Base-by-base conservation (phyloP, 495 filamentous ascomycete species). In the Penicillium herquei region DNA sequence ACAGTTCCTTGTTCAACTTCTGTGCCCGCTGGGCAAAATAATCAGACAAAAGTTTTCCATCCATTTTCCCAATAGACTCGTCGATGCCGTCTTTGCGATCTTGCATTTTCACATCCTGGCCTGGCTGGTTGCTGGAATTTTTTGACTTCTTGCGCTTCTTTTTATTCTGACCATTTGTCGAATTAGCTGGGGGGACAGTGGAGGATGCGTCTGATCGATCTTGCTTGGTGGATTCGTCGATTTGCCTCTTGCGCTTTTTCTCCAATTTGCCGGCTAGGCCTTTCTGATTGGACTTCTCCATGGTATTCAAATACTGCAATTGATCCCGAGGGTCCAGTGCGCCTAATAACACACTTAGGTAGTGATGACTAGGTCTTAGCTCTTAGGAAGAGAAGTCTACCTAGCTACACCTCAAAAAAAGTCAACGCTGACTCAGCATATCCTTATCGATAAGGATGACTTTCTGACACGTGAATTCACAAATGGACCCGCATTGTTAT, bases 31-130 rank as follows among this genome's bases (percentile, higher is more conserved):
- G 85, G n/a, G 84, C 85, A 55, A 96, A 71, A 67, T 96, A 84
- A 69, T 98, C 94, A 0, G 92, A 88, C n/a, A 96, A 69, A 35
- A 98, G 74, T 52, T 82, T 80, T 45, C 81, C 85, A 58, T 96
- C 89, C 85, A 98, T 89, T 34, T 83, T 80, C 30, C 84, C 83
- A 67, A 97, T 90, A 0, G 87, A 86, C 58, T 81, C 81, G 69
- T 97, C 93, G 52, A 96, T 71, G n/a, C 85, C 83, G n/a, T 70
- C 69, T 50, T 78, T 73, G n/a, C 76, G 69, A 53, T 88, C 80
- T 10, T 81, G 60, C 54, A 86, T 79, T 40, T 84, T 68, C 41
- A 82, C 76, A 48, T 83, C 80, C 14, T 87, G 73, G 11, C 78
- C 71, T 0, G 70, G 52, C 51, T 79, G 78, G 51, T 74, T 73